Base-by-base conservation (phyloP, 768 basidiomycete species). In the Gymnopilus dilepis region DNA sequence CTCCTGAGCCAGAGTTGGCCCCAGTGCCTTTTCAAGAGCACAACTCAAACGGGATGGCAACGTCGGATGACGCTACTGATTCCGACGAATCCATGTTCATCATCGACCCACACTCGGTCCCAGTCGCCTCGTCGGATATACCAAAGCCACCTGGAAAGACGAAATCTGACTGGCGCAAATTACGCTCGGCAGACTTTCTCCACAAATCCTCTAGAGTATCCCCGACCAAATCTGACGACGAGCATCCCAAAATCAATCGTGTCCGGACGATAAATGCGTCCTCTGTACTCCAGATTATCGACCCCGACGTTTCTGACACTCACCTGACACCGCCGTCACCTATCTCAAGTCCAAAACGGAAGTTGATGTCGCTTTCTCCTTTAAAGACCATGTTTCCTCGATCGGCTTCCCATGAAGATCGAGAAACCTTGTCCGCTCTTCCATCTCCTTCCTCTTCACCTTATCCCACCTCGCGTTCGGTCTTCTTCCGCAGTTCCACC, bases 71-170 rank as follows among this genome's bases (percentile, higher is more conserved):
- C 26, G 76, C 72, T 28, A 76, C 77, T n/a, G 82, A 81, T 58
- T 82, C 82, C 37, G 85, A 86, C 58, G 72, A 76, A 4, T 83
- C 83, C 31, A 72, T 87, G 55, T 85, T 85, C 66, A 79, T 88
- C 40, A 78, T 88, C 43, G 83, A 84, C 37, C 64, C 79, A 56
- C 81, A 81, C 59, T 70, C 81, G 66, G 47, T 77, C 53, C 72
- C 76, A 64, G 72, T 70, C 21, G 69, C 57, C 30, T 68, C 76
- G 63, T 76, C 77, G 22, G 81, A 84, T 59, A 77, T 80, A 34
- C 72, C 76, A 42, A 71, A 74, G 38, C 83, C 82, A 4, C 53
- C 59, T 63, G 73, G 77, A 61, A 72, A 80, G 58, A 76, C 76
- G 59, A 73, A 70, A 45, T 73, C 64, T 48, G 79, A 76, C 59